Base-by-base conservation (phyloP, 1,284 basidiomycete species). In the Heterobasidion occidentale region DNA sequence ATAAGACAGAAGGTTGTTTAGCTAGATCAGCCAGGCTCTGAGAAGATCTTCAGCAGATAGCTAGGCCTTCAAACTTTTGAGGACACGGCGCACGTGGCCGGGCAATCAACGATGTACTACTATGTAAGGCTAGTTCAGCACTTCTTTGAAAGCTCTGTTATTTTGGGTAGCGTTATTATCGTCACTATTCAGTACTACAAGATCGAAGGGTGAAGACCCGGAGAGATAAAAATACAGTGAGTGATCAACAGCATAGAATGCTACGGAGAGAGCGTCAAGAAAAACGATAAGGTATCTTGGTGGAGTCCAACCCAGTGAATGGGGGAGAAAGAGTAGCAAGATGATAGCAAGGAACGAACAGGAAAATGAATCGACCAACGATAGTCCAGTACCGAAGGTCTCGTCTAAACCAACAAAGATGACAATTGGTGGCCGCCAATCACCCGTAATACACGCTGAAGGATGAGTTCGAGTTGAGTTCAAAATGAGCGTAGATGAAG, bases 381-480 rank as follows among this genome's bases (percentile, higher is more conserved):
- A n/a, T 42, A 42, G n/a, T n/a, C n/a, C n/a, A 42, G 38, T 42
- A n/a, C 38, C 38, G 38, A 35, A 33, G 15, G 14, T 36, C 27
- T 27, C 34, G 12, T 54, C 53, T 48, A 59, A 36, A 60, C 9
- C 45, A 59, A 52, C 44, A 45, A 34, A 19, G 46, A 54, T 36
- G 35, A 58, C 35, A 53, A 49, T 20, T 48, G 27, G 53, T 54
- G 54, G 46, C 55, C 54, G 38, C 46, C 19, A 38, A 55, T 72
- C 62, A 73, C 59, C 71, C 72, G 63, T 73, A 74, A 59, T 71
- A 67, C 52, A 73, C 69, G 51, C 72, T 74, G 61, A 27, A 55
- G 50, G 54, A 38, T 17, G 20, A 48, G 35, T 36, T 38, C 44
- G 42, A 52, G 62, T 44, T 62, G 58, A 52, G 44, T 58, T 35